These are phyloP conservation scores for Alloteropsis angusta DNA, from an alignment of 202 grass and related monocot species.

Conservation along the genomic window DNA sequence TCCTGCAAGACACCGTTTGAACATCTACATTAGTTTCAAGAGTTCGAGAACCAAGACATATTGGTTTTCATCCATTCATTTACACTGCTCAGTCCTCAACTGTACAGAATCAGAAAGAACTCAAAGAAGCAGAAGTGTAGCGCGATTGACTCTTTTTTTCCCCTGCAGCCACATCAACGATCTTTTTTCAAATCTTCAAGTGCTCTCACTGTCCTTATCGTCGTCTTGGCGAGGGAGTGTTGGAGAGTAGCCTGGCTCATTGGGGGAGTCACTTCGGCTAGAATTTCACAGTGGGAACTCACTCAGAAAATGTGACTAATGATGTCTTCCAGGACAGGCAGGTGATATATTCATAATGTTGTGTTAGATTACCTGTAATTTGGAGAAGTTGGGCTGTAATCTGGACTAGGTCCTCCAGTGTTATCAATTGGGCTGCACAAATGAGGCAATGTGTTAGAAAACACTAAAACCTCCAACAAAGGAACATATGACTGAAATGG, in stretches of 20 bases:
- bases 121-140: not conserved
- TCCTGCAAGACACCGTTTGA: not conserved
- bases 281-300: not conserved
- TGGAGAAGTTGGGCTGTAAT: not conserved
- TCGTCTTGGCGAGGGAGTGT: not conserved
- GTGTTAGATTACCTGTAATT: not conserved
- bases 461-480: not conserved
- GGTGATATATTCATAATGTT: not conserved
- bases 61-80: not conserved
- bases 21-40: not conserved
- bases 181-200: not conserved
- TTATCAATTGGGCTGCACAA: slow-evolving; percentile 29
- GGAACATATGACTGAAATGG: not conserved
- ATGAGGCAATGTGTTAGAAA: not conserved
- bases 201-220: not conserved
- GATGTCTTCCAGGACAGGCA: not conserved
- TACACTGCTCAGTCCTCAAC: not conserved
- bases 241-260: not conserved
- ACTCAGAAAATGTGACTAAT: not conserved
- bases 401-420: not conserved
- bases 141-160: not conserved
- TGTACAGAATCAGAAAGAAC: not conserved
- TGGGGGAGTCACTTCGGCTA: not conserved
- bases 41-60: not conserved
- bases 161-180: not conserved